Evolutionary conservation across 306 rosid genomes (phyloP).

Genomic region (Sphenostylis stenocarpa): DNA sequence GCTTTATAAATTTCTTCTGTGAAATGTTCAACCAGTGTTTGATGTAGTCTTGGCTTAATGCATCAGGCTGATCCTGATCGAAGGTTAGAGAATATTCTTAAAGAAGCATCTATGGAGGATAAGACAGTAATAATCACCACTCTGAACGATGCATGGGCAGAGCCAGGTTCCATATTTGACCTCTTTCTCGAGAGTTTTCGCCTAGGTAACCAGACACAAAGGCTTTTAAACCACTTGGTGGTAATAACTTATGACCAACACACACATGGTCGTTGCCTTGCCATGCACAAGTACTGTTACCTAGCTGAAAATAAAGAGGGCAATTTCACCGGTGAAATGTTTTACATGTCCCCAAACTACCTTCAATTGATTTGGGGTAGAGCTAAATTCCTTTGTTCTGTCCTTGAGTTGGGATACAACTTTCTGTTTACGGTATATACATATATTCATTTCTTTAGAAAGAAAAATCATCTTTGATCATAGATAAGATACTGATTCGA

Average conservation of each 20-base stretch:
- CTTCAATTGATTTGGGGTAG: conserved; percentile 81
- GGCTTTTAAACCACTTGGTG: conserved; percentile 66
- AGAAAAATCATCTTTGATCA: no score
- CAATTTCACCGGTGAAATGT: conserved; percentile 62
- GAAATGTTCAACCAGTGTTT: not conserved
- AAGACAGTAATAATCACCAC: conserved; percentile 75
- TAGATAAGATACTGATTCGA: no score
- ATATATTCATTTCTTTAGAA: not conserved
- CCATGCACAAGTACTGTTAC: conserved; percentile 63
- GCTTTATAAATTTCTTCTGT: not conserved
- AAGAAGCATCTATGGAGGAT: conserved; percentile 55
- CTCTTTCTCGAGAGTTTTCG: conserved; percentile 70
- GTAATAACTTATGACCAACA: conserved; percentile 66
- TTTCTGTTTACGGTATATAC: conserved; percentile 77
- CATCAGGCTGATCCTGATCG: not conserved
- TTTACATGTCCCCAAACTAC: conserved; percentile 63
- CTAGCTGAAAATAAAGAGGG: conserved; percentile 42
- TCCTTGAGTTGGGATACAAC: conserved; percentile 71
- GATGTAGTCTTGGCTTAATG: not conserved
- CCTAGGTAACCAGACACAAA: conserved; percentile 55
- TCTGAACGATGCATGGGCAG: conserved; percentile 85
- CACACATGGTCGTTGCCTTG: conserved; percentile 62
- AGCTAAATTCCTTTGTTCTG: conserved; percentile 52
- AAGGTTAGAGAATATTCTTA: not conserved
- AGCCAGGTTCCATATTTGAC: conserved; percentile 72